Evolutionary conservation across 75 land plant species (phyloP), one percentile per base, ranked within the genome.

Genomic region (Adiantum capillusveneris): DNA sequence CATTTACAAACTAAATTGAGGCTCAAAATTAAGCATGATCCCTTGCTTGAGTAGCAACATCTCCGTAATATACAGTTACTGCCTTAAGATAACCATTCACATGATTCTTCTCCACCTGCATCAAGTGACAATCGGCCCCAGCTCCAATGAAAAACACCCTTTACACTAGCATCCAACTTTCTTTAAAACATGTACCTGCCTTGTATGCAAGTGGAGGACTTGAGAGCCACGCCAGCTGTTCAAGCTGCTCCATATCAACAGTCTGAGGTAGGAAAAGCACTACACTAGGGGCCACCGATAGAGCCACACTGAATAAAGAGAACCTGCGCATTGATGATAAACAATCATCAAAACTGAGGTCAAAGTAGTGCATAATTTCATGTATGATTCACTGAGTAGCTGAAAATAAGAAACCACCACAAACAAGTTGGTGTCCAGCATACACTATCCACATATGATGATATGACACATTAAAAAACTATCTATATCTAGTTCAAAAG

Each of bases 181-280:
- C 1, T 31, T 5, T 34, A 6, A n/a, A 57, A 21, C 52, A 27
- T 53, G 16, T 55, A 36, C 24, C 22, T 85, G 88, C 98, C 91
- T 94, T 88, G 48, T 84, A 48, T 51, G 69, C 31, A 76, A 88
- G 85, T 34, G 91, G 88, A 31, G 91, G 91, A 67, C 31, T 49
- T 2, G 73, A 68, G 52, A 79, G 73, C 44, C 78, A 49, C 1
- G 91, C 55, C 22, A 94, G 60, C 58, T 86, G 88, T 11, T 76
- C 88, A 77, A 94, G 64, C 53, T 94, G 98, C 59, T 86, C 79
- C 22, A 81, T 2, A 72, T 94, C 82, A 24, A 94, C 91, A 75
- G 86, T 94, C 49, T 91, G 79, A 24, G 98, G 98, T 41, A 94
- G 78, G 59, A 83, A 94, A 77, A 94, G 76, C 29, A 81, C 80